These are phyloP conservation scores for Gigaspora rosea DNA, from an alignment of 192 early-diverging fungal genomes.

Conservation along the genomic window DNA sequence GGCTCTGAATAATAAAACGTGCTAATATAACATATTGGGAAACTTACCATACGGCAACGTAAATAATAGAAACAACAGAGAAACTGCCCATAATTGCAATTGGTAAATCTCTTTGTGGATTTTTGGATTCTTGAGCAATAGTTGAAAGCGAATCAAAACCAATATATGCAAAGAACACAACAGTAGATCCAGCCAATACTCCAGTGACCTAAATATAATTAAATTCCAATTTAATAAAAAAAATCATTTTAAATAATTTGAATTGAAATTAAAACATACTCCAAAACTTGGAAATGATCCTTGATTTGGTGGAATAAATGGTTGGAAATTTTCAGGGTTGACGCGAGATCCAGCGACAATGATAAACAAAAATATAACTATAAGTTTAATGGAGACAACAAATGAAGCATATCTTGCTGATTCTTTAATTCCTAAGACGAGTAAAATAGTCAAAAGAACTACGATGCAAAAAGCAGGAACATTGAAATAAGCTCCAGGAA, in stretches of 20 bases:
- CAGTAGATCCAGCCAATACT: conserved; percentile 69
- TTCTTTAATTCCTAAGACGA: conserved; percentile 73
- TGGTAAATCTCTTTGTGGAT: conserved; percentile 80
- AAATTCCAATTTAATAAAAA: no score
- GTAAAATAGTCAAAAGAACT: conserved; percentile 61
- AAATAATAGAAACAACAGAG: conserved; percentile 74
- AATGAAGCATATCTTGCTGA: conserved; percentile 73
- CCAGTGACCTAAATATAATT: conserved; percentile 40
- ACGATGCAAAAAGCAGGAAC: conserved; percentile 74
- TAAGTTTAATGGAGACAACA: conserved; percentile 73
- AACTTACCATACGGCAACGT: conserved; percentile 62
- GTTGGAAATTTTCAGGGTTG: conserved; percentile 68
- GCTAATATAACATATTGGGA: not conserved
- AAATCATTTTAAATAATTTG: no score
- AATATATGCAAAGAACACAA: conserved; percentile 82
- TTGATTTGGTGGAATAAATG: conserved; percentile 71
- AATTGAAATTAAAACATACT: conserved; percentile 12
- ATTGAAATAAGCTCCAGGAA: conserved; percentile 62
- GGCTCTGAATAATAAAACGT: not conserved
- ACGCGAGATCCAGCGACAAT: conserved; percentile 72
- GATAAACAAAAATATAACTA: conserved; percentile 77
- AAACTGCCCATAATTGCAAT: conserved; percentile 86
- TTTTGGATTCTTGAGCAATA: conserved; percentile 77
- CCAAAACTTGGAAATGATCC: conserved; percentile 65
- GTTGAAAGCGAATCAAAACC: conserved; percentile 91